Base-by-base conservation (phyloP, 208 protist species). In the Trypanosoma lewisi region DNA sequence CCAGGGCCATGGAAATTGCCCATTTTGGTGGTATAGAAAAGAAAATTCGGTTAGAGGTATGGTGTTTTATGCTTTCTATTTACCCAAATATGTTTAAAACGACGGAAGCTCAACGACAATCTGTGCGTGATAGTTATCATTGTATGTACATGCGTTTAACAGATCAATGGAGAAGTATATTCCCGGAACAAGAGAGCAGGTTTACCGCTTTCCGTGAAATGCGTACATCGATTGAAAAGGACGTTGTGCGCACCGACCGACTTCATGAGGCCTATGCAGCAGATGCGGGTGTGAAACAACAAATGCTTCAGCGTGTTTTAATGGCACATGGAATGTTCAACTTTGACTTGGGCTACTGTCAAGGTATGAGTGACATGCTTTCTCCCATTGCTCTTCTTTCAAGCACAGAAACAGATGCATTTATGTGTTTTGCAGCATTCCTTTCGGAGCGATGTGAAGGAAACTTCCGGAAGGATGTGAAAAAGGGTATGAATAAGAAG, bases 341-440 rank as follows among this genome's bases (percentile, higher is more conserved):
- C 71, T 93, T 96, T 78, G 93, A 97, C 52, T 69, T 94, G n/a
- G 85, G 87, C 45, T 97, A 97, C 76, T 87, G 78, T 34, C 89
- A 96, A 54, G 87, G 87, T 28, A 96, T 97, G 93, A 90, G 80
- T 52, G 93, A 97, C 60, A 65, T 96, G 0, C 74, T 87, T 2
- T 77, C 85, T 4, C 57, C 89, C 12, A 70, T 87, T 41, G 64
- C 80, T 47, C 59, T 88, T 19, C 59, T 91, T 9, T 62, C 85
- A 25, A 33, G 78, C 19, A 58, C 63, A 7, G 76, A 80, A 34
- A 75, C 75, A 58, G 71, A 73, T 1, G 62, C 77, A 4, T 91
- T 91, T 58, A 72, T 68, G 63, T 69, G 53, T 25, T 93, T 90
- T 58, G 27, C 50, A 16, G 37, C 37, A 45, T 71, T 93, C 23